Evolutionary conservation across 768 basidiomycete genomes (phyloP).

Genomic region (Chlorophyllum brunneum): DNA sequence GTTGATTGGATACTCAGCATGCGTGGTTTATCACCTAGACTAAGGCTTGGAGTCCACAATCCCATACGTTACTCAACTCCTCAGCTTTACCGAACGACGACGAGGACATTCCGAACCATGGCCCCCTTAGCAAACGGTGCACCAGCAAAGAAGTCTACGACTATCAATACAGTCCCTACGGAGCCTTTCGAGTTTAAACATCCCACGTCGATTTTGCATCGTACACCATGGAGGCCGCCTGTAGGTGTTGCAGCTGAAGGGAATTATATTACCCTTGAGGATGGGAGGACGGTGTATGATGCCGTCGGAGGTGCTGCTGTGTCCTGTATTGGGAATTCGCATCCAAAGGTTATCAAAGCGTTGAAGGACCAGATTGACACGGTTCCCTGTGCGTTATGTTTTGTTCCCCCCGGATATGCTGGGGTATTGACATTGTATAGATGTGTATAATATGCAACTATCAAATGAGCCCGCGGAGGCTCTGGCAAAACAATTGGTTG

Average conservation of each 20-base stretch:
- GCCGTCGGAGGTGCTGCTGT: slow-evolving; percentile 87
- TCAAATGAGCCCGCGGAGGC: slow-evolving; percentile 80
- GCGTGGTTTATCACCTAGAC: not conserved
- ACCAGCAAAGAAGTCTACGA: not conserved
- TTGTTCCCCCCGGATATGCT: not conserved
- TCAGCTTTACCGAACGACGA: not conserved
- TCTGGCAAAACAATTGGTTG: slow-evolving; percentile 63
- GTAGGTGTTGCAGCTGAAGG: slow-evolving; percentile 65
- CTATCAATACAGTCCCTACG: slow-evolving; percentile 6
- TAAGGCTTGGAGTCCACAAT: not conserved
- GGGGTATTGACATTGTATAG: slow-evolving; percentile 29
- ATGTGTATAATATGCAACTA: slow-evolving; percentile 85
- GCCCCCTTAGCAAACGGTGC: not conserved
- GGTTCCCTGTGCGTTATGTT: slow-evolving; percentile 56
- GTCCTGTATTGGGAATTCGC: slow-evolving; percentile 68
- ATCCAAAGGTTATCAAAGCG: slow-evolving; percentile 68
- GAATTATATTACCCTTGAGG: slow-evolving; percentile 66
- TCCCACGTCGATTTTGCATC: slow-evolving; percentile 45
- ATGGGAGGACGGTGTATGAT: slow-evolving; percentile 69
- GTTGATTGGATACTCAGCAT: not conserved
- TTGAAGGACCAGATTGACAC: slow-evolving; percentile 79
- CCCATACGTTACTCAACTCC: not conserved
- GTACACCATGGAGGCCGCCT: slow-evolving; percentile 74
- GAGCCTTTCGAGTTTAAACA: not conserved
- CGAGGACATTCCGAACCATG: not conserved